Evolutionary conservation across 768 basidiomycete species (phyloP).

Genomic region (Nidularia pulvinata): DNA sequence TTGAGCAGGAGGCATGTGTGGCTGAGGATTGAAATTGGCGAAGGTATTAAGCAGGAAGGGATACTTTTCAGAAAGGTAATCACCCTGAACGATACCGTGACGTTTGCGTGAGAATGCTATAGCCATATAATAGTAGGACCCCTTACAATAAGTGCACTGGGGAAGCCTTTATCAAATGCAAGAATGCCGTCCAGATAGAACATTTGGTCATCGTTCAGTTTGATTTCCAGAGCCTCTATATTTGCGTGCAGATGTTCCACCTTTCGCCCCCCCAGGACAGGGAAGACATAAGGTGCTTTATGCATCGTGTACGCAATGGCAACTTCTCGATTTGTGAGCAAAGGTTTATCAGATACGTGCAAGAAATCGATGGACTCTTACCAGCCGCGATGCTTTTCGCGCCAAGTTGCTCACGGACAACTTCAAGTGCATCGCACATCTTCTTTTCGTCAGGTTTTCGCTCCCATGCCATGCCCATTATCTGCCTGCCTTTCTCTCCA

Average conservation of each 20-base stretch:
- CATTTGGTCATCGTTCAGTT: constrained; percentile 34
- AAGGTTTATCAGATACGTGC: too few relatives aligned
- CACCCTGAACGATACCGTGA: too few relatives aligned
- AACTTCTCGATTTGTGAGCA: background rate
- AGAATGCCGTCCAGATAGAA: constrained; percentile 27
- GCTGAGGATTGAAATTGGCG: too few relatives aligned
- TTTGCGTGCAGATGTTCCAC: constrained; percentile 43
- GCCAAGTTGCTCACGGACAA: background rate
- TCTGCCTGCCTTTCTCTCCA: background rate
- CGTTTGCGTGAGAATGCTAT: too few relatives aligned
- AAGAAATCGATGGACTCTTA: background rate
- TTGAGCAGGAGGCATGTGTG: too few relatives aligned
- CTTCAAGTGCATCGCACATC: background rate
- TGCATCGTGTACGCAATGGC: constrained; percentile 1
- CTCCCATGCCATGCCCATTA: background rate
- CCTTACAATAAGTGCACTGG: background rate
- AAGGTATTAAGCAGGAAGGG: too few relatives aligned
- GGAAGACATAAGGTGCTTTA: constrained; percentile 3
- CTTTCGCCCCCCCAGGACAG: constrained; percentile 18
- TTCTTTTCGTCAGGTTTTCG: background rate
- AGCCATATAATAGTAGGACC: too few relatives aligned
- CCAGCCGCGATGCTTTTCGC: background rate
- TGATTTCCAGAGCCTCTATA: constrained; percentile 39
- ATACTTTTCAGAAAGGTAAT: too few relatives aligned
- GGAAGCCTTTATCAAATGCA: constrained; percentile 1